phyloP scores from a whole-genome alignment of 1,284 basidiomycete species.

The Marasmius fiardii region DNA sequence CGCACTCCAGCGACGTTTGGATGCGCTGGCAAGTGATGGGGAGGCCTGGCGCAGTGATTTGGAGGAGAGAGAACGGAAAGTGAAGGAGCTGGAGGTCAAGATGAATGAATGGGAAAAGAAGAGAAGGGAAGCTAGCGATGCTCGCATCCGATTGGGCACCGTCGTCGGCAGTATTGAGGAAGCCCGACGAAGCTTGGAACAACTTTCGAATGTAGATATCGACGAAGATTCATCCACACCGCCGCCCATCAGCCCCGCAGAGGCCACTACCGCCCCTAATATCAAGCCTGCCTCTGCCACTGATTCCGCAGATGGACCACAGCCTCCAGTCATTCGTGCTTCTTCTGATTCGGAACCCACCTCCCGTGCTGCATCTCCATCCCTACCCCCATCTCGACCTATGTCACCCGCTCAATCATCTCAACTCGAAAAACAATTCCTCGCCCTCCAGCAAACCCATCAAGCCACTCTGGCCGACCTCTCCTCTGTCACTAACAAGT shows the following conservation, averaged over 20 bases:
- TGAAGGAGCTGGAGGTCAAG: conserved; percentile 73
- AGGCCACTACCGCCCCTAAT: not conserved
- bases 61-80: conserved; percentile 73
- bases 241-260: conserved; percentile 4
- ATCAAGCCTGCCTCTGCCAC: not conserved
- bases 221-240: conserved; percentile 22
- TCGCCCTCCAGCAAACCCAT: conserved; percentile 71
- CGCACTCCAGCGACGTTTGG: conserved; percentile 70
- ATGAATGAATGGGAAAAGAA: conserved; percentile 74
- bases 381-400: not conserved
- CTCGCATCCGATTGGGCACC: conserved; percentile 58
- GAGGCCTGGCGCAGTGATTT: conserved; percentile 78
- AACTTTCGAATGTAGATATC: not conserved
- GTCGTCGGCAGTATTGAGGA: conserved; percentile 69
- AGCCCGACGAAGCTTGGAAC: conserved; percentile 63
- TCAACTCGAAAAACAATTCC: conserved; percentile 53
- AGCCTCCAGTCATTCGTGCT: not conserved
- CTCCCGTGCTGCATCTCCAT: not conserved
- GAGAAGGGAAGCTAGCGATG: conserved; percentile 61
- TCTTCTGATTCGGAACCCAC: too few species aligned
- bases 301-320: too few species aligned
- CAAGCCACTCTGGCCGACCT: conserved; percentile 78
- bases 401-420: conserved; percentile 15
- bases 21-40: conserved; percentile 66
- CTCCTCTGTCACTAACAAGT: conserved; percentile 74